Percentiles rank a stretch among this genome's conserved stretches.
Conservation (phyloP, 495 filamentous ascomycete genomes). For the Aspergillus leporis region DNA sequence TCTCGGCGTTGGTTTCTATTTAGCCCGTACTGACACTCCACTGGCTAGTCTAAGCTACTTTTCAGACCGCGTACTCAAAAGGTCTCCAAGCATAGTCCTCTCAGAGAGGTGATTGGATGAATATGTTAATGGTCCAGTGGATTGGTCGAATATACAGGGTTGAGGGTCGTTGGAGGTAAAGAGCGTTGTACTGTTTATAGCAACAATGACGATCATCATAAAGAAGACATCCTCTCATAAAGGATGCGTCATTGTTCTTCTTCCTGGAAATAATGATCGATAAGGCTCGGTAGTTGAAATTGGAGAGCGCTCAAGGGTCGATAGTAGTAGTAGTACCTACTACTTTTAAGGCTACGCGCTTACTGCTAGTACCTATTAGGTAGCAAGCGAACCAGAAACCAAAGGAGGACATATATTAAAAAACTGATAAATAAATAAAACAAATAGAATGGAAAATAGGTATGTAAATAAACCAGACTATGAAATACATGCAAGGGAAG, state of each 20-base stretch:
- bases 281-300: neutral
- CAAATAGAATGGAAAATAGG: too few species aligned
- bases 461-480: too few species aligned
- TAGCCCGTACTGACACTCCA: neutral
- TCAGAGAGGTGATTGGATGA: neutral
- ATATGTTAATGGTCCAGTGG: neutral
- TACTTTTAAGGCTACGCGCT: too few species aligned
- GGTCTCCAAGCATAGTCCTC: neutral
- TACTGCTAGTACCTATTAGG: too few species aligned
- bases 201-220: neutral
- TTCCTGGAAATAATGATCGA: neutral
- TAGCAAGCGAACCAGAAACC: neutral
- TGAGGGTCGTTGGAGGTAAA: neutral
- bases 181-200: neutral
- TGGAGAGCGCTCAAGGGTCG: neutral
- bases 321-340: neutral
- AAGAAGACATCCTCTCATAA: neutral
- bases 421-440: too few species aligned
- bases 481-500: neutral
- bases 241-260: neutral
- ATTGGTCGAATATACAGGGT: neutral
- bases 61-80: neutral
- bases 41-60: neutral
- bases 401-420: too few species aligned
- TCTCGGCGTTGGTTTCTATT: neutral